Percentiles rank a stretch among this genome's conserved stretches.
Conservation (phyloP, 495 filamentous ascomycete species). For the Aspergillus diversus region DNA sequence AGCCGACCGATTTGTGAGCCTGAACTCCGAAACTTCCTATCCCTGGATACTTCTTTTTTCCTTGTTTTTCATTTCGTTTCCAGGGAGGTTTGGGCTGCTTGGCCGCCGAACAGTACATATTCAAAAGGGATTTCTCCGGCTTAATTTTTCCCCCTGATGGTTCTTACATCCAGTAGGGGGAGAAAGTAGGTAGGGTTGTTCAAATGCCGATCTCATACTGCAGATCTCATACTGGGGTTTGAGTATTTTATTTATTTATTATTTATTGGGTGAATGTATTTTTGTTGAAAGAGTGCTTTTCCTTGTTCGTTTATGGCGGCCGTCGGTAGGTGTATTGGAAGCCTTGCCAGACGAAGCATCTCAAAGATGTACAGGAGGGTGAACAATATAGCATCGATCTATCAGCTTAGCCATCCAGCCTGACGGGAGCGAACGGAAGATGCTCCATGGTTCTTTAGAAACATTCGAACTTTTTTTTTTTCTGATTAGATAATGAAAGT, state of each 20-base stretch:
- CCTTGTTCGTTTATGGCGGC: conserved; percentile 11
- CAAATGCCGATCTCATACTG: conserved; percentile 10
- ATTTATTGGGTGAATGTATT: not conserved
- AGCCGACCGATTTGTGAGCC: conserved; percentile 6
- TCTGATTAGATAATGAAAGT: conserved; percentile 1
- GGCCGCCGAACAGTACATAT: not conserved
- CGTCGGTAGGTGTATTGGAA: not conserved
- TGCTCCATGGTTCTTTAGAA: conserved; percentile 15
- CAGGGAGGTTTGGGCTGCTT: conserved; percentile 9
- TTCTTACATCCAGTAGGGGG: conserved; percentile 5
- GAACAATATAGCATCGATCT: not conserved
- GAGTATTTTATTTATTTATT: not conserved
- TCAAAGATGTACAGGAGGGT: not conserved
- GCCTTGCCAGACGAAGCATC: not conserved
- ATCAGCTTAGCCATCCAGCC: not conserved
- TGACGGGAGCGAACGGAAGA: conserved; percentile 22
- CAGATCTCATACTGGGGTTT: conserved; percentile 5
- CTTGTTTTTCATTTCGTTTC: conserved; percentile 5
- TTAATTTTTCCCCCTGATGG: not conserved
- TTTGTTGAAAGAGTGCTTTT: not conserved
- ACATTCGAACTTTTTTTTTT: conserved; percentile 13
- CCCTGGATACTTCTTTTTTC: not conserved
- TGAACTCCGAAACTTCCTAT: conserved; percentile 2
- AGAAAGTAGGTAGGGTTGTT: conserved; percentile 5
- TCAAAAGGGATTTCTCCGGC: not conserved